phyloP scores from a whole-genome alignment of 495 filamentous ascomycete genomes.

The Pseudevernia furfuracea region DNA sequence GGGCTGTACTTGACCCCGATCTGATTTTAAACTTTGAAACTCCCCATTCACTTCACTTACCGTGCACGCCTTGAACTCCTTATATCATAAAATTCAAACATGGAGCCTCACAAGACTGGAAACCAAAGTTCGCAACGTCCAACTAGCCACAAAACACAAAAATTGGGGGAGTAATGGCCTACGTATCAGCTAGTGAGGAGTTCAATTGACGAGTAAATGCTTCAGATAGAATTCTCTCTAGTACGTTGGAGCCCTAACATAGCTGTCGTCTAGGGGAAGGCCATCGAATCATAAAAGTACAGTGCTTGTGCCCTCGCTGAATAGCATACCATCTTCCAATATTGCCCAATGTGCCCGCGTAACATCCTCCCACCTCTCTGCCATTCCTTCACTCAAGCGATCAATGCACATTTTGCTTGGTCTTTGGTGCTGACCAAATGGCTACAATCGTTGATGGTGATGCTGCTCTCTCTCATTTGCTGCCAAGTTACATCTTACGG shows the following conservation, averaged over 20 bases:
- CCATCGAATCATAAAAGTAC: conserved; percentile 3
- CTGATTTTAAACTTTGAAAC: no score
- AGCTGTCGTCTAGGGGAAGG: conserved; percentile 1
- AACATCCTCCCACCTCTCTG: neutral
- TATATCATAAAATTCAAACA: no score
- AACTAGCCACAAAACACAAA: neutral
- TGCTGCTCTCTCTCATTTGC: no score
- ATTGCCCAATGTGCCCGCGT: neutral
- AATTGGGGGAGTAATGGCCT: neutral
- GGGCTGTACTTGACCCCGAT: no score
- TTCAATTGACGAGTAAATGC: neutral
- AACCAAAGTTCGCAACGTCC: neutral
- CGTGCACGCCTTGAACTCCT: no score
- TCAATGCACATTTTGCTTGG: no score
- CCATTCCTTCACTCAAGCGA: neutral
- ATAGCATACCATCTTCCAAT: neutral
- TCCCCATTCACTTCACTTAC: no score
- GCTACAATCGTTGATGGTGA: no score
- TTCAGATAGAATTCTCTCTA: conserved; percentile 1
- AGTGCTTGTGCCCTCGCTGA: neutral
- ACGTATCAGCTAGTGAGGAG: neutral
- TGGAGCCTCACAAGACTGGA: no score
- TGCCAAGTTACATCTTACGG: no score
- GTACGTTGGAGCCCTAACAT: neutral
- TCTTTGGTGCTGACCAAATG: no score